A percentile compares a stretch with the other conserved stretches of the same genome.
Conservation (phyloP, 2,329 filamentous ascomycete genomes). For the Diaporthe velutina region DNA sequence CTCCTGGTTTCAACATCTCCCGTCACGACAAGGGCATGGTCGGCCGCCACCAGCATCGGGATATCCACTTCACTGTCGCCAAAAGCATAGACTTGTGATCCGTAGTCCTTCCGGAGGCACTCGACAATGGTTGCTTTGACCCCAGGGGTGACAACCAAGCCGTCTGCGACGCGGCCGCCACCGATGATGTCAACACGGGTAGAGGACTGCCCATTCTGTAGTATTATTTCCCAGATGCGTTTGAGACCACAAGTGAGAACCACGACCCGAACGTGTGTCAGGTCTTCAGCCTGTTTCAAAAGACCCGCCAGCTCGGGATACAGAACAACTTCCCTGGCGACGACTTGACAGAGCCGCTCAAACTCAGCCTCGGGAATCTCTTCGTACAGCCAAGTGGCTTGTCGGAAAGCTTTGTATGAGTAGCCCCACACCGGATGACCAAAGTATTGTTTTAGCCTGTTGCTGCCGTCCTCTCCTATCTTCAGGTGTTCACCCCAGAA, state of each 20-base stretch:
- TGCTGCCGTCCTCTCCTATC: constrained; percentile 11
- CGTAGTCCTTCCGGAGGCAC: background rate
- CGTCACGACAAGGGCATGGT: constrained; percentile 68
- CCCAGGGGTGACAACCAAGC: constrained; percentile 62
- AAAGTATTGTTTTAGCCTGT: constrained; percentile 61
- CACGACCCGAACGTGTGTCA: constrained; percentile 57
- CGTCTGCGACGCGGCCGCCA: constrained; percentile 60
- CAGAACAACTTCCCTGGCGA: constrained; percentile 57
- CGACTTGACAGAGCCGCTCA: constrained; percentile 57
- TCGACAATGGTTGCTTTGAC: constrained; percentile 57
- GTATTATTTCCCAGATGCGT: constrained; percentile 66
- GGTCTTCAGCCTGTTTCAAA: constrained; percentile 49
- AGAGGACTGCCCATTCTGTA: constrained; percentile 58
- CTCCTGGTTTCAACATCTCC: constrained; percentile 61
- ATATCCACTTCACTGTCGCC: constrained; percentile 28
- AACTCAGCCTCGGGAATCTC: constrained; percentile 56
- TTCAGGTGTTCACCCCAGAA: constrained; percentile 58
- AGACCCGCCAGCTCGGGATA: constrained; percentile 62
- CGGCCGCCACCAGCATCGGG: constrained; percentile 50
- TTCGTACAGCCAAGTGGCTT: constrained; percentile 67
- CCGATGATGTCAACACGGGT: constrained; percentile 64
- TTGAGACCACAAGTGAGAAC: constrained; percentile 68
- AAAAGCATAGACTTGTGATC: constrained; percentile 19
- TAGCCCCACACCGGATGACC: constrained; percentile 57
- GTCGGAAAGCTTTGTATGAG: constrained; percentile 66